Evolutionary conservation across 2,329 filamentous ascomycete species (phyloP), one percentile per base, ranked within the genome.

Genomic region (Alternaria hordeiaustralica): DNA sequence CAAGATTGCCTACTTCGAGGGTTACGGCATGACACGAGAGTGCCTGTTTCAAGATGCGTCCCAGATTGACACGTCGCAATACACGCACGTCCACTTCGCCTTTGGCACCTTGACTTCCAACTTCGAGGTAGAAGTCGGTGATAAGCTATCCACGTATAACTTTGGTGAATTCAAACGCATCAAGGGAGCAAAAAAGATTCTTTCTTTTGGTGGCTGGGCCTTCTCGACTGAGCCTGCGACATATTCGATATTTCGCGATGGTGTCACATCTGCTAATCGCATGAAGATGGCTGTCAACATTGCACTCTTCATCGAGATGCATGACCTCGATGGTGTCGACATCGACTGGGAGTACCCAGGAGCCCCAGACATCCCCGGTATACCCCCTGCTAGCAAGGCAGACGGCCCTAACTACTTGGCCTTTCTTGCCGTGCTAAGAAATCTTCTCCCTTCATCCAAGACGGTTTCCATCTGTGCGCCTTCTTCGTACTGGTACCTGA

Each of bases 161-260:
- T 70, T 63, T 20, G 56, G 59, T 15, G 20, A 21, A 5, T 61
- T 68, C 43, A 63, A 65, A 41, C n/a, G 20, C 3, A 53, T 68
- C 46, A 59, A 30, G 8, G 55, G 54, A 10, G n/a, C 76, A 45
- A 82, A 84, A 63, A 70, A 67, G n/a, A 80, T 85, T 41, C 26
- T 85, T 9, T 80, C 81, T 0, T 80, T 85, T 65, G 82, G 83
- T 20, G 83, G 83, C 25, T 84, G 84, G 84, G 72, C 70, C 20
- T 80, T 82, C 61, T 82, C 78, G 1, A 84, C 82, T 0, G 70
- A 75, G 2, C 72, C 77, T 0, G 70, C 56, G 5, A 82, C 80
- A 0, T 83, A 78, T 59, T 36, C 59, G 18, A 80, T 84, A 43
- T 79, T 84, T 57, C 73, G 82, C 2, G 60, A 80, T 7, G 79